Evolutionary conservation across 164 flowering plant genomes (phyloP), one percentile per base, ranked within the genome.

Genomic region (Macadamia tetraphylla): DNA sequence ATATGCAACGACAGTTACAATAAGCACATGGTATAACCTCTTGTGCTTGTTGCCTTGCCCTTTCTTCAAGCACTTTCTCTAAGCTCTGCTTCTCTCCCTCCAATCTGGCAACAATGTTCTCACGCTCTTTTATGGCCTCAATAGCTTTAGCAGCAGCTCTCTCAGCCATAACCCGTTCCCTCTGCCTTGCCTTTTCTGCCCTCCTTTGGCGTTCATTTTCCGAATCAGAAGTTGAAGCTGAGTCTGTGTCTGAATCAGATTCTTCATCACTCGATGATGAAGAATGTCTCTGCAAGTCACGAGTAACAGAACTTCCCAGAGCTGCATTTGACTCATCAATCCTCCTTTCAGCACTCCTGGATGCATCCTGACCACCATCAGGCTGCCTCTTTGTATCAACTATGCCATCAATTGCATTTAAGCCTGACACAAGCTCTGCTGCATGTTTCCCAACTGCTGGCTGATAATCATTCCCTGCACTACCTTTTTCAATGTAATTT

Each of bases 61-160:
- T 86, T 74, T 91, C 98, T 60, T 88, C 96, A 52, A 94, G 84
- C 75, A 90, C 91, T 75, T 92, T 91, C 86, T 88, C 97, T 68
- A 94, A 79, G 79, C 96, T 91, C 74, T 88, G 88, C 71, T 90
- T 94, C 82, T 94, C 97, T 29, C 97, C 97, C 75, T 94, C 98
- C 77, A 94, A 80, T 75, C 83, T 84, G 35, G 98, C 97, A 63
- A 91, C 90, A 67, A 78, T 49, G 72, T 91, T 86, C 79, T 94
- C 98, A 6, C 84, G 86, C 60, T 90, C 97, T 79, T 85, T 85
- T 51, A 91, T 86, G 35, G 89, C 91, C 73, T 79, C 86, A 44
- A 71, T 71, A 63, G 96, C 98, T 86, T 78, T 88, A 63, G 92
- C 93, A 61, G 95, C 96, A 32, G 82, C 87, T 82, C 77, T 84